Evolutionary conservation across 331 rosid genomes (phyloP).

Genomic region (Acacia pycnantha): DNA sequence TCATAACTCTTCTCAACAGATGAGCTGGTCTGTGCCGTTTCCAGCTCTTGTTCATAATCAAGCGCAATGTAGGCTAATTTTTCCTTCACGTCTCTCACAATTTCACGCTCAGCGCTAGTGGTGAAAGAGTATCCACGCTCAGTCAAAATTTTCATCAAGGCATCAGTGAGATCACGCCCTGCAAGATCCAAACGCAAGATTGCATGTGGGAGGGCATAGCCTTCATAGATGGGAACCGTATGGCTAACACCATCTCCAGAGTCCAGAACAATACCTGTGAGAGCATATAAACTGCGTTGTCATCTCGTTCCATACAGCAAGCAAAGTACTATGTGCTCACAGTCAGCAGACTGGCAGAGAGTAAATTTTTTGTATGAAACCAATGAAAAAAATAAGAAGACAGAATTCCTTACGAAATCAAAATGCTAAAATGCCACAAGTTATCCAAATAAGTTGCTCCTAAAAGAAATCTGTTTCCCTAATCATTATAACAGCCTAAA

Average conservation of each 20-base stretch:
- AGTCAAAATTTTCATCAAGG: slow-evolving; percentile 92
- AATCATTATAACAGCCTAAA: not conserved
- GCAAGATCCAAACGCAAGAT: slow-evolving; percentile 94
- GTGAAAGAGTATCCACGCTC: slow-evolving; percentile 99
- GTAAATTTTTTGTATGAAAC: not conserved
- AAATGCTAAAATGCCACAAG: not conserved
- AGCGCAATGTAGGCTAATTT: slow-evolving; percentile 88
- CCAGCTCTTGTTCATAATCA: slow-evolving; percentile 91
- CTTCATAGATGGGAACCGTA: slow-evolving; percentile 97
- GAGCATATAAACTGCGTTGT: not conserved
- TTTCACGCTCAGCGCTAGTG: slow-evolving; percentile 93
- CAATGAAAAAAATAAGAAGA: not conserved
- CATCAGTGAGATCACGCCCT: slow-evolving; percentile 95
- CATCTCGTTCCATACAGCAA: slow-evolving; percentile 9
- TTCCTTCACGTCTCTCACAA: slow-evolving; percentile 93
- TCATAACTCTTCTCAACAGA: slow-evolving; percentile 93
- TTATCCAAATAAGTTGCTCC: slow-evolving; percentile 1
- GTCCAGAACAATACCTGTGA: slow-evolving; percentile 84
- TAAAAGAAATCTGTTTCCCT: not conserved
- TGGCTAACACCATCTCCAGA: slow-evolving; percentile 99
- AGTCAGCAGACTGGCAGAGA: not conserved
- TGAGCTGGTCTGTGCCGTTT: slow-evolving; percentile 82
- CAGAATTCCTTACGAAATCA: not conserved
- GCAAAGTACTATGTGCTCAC: not conserved
- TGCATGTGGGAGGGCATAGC: slow-evolving; percentile 95